phyloP scores from a whole-genome alignment of 2,329 filamentous ascomycete genomes.

The Teratosphaeria gauchensis region DNA sequence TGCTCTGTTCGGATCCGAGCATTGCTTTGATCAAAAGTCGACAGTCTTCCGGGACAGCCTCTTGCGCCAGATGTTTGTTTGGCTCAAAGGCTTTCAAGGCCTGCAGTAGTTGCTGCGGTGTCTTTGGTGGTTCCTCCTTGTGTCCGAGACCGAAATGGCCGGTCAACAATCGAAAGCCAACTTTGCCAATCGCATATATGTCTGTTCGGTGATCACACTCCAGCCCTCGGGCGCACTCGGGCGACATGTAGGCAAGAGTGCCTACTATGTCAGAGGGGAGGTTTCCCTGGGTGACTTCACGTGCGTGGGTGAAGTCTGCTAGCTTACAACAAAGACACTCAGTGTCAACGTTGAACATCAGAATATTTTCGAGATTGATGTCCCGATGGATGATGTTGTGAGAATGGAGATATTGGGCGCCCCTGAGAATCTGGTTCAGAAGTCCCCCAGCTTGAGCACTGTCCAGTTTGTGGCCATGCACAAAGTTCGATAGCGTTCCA shows the following conservation, averaged over 20 bases:
- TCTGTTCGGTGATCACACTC: not conserved
- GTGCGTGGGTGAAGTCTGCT: not conserved
- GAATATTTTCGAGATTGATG: not conserved
- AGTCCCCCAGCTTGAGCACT: not conserved
- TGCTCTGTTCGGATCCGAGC: too few relatives aligned
- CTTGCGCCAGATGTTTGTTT: too few relatives aligned
- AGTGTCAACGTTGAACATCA: not conserved
- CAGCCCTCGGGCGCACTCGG: not conserved
- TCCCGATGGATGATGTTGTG: constrained; percentile 1
- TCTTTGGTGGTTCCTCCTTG: too few relatives aligned
- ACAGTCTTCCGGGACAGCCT: too few relatives aligned
- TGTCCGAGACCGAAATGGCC: not conserved
- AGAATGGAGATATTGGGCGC: not conserved
- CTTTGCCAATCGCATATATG: not conserved
- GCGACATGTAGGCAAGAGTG: not conserved
- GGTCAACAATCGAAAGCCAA: not conserved
- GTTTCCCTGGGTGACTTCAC: not conserved
- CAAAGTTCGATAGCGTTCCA: not conserved
- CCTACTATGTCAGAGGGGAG: not conserved
- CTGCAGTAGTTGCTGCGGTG: too few relatives aligned
- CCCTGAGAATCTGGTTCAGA: not conserved
- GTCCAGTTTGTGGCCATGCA: not conserved
- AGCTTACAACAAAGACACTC: not conserved
- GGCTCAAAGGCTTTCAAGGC: too few relatives aligned
- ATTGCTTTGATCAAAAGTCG: too few relatives aligned